Base-by-base conservation (phyloP, 106 monocot species). In the Dioscorea zingiberensis region DNA sequence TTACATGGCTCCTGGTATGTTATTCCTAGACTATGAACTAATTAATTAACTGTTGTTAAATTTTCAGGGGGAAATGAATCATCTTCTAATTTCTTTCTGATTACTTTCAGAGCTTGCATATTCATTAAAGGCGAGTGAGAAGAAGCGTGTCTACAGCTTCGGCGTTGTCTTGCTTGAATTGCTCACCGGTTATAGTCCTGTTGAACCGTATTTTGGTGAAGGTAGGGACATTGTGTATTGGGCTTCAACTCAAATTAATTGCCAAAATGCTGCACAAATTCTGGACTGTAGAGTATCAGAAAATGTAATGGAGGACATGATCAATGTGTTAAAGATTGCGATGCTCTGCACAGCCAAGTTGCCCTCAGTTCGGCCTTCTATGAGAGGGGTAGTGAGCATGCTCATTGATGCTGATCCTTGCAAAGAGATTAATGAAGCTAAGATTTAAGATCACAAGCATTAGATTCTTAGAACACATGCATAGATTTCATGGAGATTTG, bases 351-450 rank as follows among this genome's bases (percentile, higher is more conserved):
- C 89, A 13, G 48, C 79, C 30, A 84, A 68, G 24, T 29, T 78
- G 65, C 94, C 90, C 3, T 61, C 81, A 2, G 27, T 78, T 45
- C 81, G 94, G 1, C 94, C 94, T 16, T 76, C 84, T 13, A 90
- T 94, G 94, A 77, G 84, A 55, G 84, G 84, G 48, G 94, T 90
- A 1, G 90, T 95, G 25, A 83, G 82, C n/a, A 91, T 91, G 94
- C 82, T 95, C 23, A 24, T 53, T 3, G 85, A 91, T 67, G 77
- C 80, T 26, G 77, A 69, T 73, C 70, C 81, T n/a, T 65, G 25
- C 13, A 32, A 24, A 38, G 38, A 38, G 38, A 38, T 38, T 6
- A 6, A 38, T 38, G 38, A 10, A 38, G 10, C 10, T 38, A 38
- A 38, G 4, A 38, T 38, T 38, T 38, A 38, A 38, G 3, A 38